phyloP scores from a whole-genome alignment of 1,284 basidiomycete species.

The Boletus semigastroideus region DNA sequence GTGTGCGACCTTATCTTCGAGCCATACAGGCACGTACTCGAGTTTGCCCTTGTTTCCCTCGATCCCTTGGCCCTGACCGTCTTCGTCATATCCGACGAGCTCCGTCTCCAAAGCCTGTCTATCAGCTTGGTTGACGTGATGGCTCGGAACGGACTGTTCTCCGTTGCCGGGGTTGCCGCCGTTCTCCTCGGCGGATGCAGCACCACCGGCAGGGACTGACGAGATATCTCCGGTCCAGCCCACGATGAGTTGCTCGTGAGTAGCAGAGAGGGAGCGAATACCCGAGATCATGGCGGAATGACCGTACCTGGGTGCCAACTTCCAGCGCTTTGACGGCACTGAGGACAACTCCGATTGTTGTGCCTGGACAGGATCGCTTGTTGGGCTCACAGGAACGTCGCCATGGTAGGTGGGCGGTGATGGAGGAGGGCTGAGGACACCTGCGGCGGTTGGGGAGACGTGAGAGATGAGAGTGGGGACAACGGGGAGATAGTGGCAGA shows the following conservation, averaged over 20 bases:
- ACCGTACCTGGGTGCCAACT: slow-evolving; percentile 78
- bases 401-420: slow-evolving; percentile 56
- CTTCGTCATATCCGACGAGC: slow-evolving; percentile 57
- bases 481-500: slow-evolving; percentile 82
- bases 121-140: slow-evolving; percentile 58
- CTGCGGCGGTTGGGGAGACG: slow-evolving; percentile 46
- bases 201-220: slow-evolving; percentile 36
- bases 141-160: slow-evolving; percentile 33
- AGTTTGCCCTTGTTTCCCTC: slow-evolving; percentile 51
- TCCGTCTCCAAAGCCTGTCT: slow-evolving; percentile 61
- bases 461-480: slow-evolving; percentile 52
- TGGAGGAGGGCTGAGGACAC: slow-evolving; percentile 65
- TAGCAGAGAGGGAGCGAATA: slow-evolving; percentile 79
- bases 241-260: slow-evolving; percentile 88
- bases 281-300: slow-evolving; percentile 97
- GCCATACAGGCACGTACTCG: slow-evolving; percentile 88
- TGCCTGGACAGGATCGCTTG: slow-evolving; percentile 11
- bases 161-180: slow-evolving; percentile 3
- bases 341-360: slow-evolving; percentile 14
- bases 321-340: slow-evolving; percentile 52
- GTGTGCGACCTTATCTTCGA: slow-evolving; percentile 87
- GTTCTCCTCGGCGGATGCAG: slow-evolving; percentile 21
- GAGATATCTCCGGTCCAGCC: slow-evolving; percentile 93
- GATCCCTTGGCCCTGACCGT: slow-evolving; percentile 44
- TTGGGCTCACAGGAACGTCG: slow-evolving; percentile 42